phyloP scores from a whole-genome alignment of 306 rosid species.

The Arachis stenosperma region DNA sequence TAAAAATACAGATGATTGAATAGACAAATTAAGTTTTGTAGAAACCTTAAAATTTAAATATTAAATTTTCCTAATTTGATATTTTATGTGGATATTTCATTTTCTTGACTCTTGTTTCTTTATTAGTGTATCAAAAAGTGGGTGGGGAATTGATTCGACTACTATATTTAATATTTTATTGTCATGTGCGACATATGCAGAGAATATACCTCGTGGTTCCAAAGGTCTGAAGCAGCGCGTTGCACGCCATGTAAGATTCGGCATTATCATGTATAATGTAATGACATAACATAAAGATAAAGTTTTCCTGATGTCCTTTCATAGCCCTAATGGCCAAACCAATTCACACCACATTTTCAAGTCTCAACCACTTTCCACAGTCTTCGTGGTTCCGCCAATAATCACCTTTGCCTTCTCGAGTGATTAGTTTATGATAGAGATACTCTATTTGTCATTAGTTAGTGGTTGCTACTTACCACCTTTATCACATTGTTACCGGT shows the following conservation, averaged over 20 bases:
- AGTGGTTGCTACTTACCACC: too few relatives aligned
- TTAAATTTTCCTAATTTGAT: too few relatives aligned
- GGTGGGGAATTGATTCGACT: slow-evolving; percentile 24
- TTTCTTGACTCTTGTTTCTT: too few relatives aligned
- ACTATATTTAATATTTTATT: not conserved
- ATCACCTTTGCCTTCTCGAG: too few relatives aligned
- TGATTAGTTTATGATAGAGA: not conserved
- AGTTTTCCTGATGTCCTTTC: slow-evolving; percentile 28
- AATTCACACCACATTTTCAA: not conserved
- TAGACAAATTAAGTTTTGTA: not conserved
- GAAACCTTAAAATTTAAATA: too few relatives aligned
- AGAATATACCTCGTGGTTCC: slow-evolving; percentile 41
- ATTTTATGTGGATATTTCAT: not conserved
- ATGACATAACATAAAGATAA: not conserved
- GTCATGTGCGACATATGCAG: slow-evolving; percentile 31
- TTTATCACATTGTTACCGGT: too few relatives aligned
- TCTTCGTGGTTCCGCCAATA: not conserved
- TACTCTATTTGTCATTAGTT: not conserved
- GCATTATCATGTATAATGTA: not conserved
- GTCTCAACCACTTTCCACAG: not conserved
- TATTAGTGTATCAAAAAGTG: not conserved
- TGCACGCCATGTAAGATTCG: slow-evolving; percentile 37
- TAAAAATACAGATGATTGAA: too few relatives aligned
- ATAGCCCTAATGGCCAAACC: slow-evolving; percentile 25
- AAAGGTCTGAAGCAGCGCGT: slow-evolving; percentile 16